Evolutionary conservation across 2,329 filamentous ascomycete genomes (phyloP).

Genomic region (Madurella mycetomatis): DNA sequence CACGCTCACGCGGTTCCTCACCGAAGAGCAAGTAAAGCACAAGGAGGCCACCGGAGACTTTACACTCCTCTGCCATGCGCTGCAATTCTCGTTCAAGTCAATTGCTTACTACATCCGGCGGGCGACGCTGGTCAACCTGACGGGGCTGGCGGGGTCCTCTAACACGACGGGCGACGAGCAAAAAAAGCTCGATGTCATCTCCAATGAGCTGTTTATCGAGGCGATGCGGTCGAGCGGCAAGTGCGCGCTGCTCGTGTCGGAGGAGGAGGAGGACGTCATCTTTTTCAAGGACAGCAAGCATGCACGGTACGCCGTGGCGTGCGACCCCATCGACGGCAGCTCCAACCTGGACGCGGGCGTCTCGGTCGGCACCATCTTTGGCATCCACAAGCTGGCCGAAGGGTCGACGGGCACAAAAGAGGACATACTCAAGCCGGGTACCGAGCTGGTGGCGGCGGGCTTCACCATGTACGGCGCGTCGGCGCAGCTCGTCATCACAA

Average conservation of each 20-base stretch:
- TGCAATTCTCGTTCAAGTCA: constrained; percentile 99
- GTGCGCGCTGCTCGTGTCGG: constrained; percentile 89
- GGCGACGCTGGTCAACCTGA: constrained; percentile 91
- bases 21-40: constrained; percentile 90
- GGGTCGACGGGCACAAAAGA: constrained; percentile 70
- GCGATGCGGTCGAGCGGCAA: constrained; percentile 91
- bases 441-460: constrained; percentile 87
- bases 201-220: constrained; percentile 94
- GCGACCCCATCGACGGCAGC: constrained; percentile 95
- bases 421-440: constrained; percentile 84
- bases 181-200: constrained; percentile 99
- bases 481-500: constrained; percentile 92
- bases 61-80: constrained; percentile 95
- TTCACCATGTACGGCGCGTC: constrained; percentile 99
- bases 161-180: constrained; percentile 97
- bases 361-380: constrained; percentile 96
- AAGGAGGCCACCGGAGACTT: constrained; percentile 97
- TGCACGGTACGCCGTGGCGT: constrained; percentile 89
- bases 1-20: constrained; percentile 91
- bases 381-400: constrained; percentile 82
- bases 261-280: constrained; percentile 93
- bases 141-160: constrained; percentile 87
- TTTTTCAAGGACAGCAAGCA: constrained; percentile 73
- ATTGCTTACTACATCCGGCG: constrained; percentile 99
- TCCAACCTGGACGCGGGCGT: constrained; percentile 98